phyloP scores from a whole-genome alignment of 257 asterid genomes.

The Ilex asprella region DNA sequence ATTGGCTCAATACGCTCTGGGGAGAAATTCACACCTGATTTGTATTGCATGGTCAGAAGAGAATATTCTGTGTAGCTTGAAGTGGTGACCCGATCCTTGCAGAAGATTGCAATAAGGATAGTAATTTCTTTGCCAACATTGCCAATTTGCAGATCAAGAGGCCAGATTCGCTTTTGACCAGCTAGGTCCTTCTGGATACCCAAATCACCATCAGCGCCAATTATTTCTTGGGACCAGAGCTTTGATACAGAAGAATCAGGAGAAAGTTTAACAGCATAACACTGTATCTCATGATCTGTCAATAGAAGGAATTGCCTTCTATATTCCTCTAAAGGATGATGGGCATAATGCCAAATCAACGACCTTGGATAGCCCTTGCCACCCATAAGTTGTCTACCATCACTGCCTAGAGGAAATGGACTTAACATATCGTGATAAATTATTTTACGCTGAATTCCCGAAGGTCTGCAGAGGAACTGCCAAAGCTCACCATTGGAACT shows the following conservation, averaged over 20 bases:
- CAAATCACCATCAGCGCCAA: slow-evolving; percentile 74
- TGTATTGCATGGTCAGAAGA: slow-evolving; percentile 88
- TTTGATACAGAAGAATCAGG: slow-evolving; percentile 37
- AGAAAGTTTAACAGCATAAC: slow-evolving; percentile 48
- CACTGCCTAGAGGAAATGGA: slow-evolving; percentile 33
- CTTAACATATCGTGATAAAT: slow-evolving; percentile 27
- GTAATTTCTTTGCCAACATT: slow-evolving; percentile 76
- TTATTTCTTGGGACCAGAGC: slow-evolving; percentile 85
- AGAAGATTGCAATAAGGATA: slow-evolving; percentile 77
- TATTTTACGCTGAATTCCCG: slow-evolving; percentile 44
- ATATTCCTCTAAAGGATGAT: slow-evolving; percentile 32
- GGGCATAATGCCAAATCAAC: slow-evolving; percentile 61
- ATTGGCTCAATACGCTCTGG: slow-evolving; percentile 31
- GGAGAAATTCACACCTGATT: slow-evolving; percentile 56
- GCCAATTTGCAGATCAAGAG: slow-evolving; percentile 75
- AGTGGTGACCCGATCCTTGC: slow-evolving; percentile 80
- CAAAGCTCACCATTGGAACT: slow-evolving; percentile 73
- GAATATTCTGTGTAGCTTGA: slow-evolving; percentile 97
- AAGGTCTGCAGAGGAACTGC: slow-evolving; percentile 57
- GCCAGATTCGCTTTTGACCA: slow-evolving; percentile 91
- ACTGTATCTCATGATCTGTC: slow-evolving; percentile 70
- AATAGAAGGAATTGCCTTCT: slow-evolving; percentile 67
- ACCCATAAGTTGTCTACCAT: slow-evolving; percentile 34
- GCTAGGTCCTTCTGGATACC: slow-evolving; percentile 89
- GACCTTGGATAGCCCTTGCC: slow-evolving; percentile 85